Evolutionary conservation across 108 stramenopile genomes (phyloP).

Genomic region (Discostella pseudostelligera): DNA sequence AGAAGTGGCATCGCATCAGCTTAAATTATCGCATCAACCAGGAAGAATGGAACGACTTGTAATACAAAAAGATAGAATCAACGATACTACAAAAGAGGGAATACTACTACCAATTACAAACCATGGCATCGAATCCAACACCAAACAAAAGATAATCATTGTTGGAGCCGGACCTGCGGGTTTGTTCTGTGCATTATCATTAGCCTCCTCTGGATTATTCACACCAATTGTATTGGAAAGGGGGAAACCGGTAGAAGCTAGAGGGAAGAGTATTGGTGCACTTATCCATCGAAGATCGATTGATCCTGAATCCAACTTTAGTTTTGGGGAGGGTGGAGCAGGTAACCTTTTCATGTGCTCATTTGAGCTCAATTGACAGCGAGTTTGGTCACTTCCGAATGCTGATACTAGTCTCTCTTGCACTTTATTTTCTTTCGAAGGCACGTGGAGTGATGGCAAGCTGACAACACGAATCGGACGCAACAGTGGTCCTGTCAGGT

Average conservation of each 20-base stretch:
- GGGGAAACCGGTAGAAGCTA: constrained; percentile 88
- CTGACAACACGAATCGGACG: constrained; percentile 92
- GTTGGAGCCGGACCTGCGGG: constrained; percentile 91
- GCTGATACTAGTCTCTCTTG: not conserved
- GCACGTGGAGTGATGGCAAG: constrained; percentile 95
- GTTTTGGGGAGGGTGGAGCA: constrained; percentile 95
- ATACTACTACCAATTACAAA: not conserved
- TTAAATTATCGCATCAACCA: constrained; percentile 40
- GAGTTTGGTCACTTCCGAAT: not conserved
- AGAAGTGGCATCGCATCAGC: constrained; percentile 19
- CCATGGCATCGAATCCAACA: too few relatives aligned
- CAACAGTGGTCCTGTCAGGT: constrained; percentile 56
- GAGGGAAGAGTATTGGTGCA: constrained; percentile 90
- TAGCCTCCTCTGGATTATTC: constrained; percentile 57
- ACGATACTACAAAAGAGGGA: not conserved
- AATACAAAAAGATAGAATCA: constrained; percentile 3
- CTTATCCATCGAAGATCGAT: constrained; percentile 68
- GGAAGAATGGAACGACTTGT: constrained; percentile 45
- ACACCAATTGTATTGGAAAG: constrained; percentile 83
- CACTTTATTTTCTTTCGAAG: not conserved
- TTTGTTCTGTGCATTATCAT: constrained; percentile 85
- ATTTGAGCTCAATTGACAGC: not conserved
- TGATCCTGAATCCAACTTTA: constrained; percentile 81
- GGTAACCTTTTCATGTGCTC: constrained; percentile 32
- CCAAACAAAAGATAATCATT: constrained; percentile 51